Base-by-base conservation (phyloP, 257 asterid species). In the Fraxinus anomala region DNA sequence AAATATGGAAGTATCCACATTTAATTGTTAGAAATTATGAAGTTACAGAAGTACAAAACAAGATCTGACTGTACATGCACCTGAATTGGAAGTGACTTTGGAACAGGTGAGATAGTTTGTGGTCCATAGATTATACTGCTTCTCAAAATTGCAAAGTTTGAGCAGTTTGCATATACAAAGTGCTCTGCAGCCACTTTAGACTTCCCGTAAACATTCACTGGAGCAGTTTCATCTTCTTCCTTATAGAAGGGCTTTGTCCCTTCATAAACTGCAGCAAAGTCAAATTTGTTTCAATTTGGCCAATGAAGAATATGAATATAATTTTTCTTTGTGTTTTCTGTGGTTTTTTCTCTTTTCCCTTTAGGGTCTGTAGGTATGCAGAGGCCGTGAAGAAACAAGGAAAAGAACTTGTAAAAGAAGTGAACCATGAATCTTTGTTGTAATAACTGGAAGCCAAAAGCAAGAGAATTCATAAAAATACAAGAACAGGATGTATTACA, bases 61-160 rank as follows among this genome's bases (percentile, higher is more conserved):
- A 44, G 39, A 65, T 82, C 68, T 78, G 77, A 68, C 39, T 61
- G 36, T 21, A 73, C 73, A 77, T 21, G 14, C 36, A 91, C 99
- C 96, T 94, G 99, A 74, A 94, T 83, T 75, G 99, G 99, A 82
- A 94, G 99, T 75, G 97, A 88, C 84, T 94, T 94, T 72, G 94
- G 88, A 70, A 91, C 94, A 4, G 98, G 98, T 34, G 95, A 89
- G 77, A 89, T 71, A 34, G 99, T 90, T 80, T 94, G 98, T 47
- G 97, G 98, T 51, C 99, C 99, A 85, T 87, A 91, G 31, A 94
- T 94, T 80, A 94, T 91, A 87, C 99, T 92, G 92, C 98, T 92
- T 85, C 99, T 90, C 91, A 93, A 86, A 81, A 93, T 91, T 73
- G 92, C 93, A 87, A 77, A 93, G 87, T 91, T 88, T 71, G 79